Evolutionary conservation across 2,329 filamentous ascomycete genomes (phyloP), one percentile per base, ranked within the genome.

Genomic region (Aspergillus quadricinctus): DNA sequence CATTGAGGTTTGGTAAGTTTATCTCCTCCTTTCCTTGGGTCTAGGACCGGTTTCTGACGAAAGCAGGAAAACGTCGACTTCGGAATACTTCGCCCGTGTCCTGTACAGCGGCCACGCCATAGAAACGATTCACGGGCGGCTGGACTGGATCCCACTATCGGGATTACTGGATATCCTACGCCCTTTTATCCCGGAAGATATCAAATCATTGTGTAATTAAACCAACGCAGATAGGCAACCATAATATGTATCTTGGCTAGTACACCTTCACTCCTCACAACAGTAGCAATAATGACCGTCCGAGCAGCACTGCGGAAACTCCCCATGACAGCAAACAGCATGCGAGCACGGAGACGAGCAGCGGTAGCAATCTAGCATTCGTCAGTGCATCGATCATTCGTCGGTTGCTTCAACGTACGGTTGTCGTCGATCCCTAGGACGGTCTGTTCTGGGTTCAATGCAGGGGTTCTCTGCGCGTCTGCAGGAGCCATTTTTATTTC

Each of bases 1-100:
- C 2, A 65, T 75, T 54, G 73, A 75, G 53, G 57, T 75, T 51
- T 75, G 73, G 73, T 72, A 63, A 53, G 66, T 56, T 28, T 49
- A 10, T n/a, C 35, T 11, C 7, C 5, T 9, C 11, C 23, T 21
- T 4, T 28, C 2, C 10, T 10, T 25, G 3, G 5, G 10, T 17
- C 3, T 0, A 14, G 2, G 7, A 35, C 4, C 19, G 5, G 8
- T 43, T 10, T 45, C 51, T 51, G 27, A 41, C n/a, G 4, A 3
- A 19, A 14, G 4, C 35, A 70, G 66, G 67, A 56, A 67, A 57
- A 69, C 61, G 0, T 50, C 55, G 1, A 17, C 49, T 4, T 35
- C 48, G 1, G 29, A 61, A 0, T 55, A 64, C 8, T 71, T 66
- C 50, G 67, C 64, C 4, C 64, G 69, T 1, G 68, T 71, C 2